Base-by-base conservation (phyloP, 129 eudicot species). In the Flaveria ramosissima region DNA sequence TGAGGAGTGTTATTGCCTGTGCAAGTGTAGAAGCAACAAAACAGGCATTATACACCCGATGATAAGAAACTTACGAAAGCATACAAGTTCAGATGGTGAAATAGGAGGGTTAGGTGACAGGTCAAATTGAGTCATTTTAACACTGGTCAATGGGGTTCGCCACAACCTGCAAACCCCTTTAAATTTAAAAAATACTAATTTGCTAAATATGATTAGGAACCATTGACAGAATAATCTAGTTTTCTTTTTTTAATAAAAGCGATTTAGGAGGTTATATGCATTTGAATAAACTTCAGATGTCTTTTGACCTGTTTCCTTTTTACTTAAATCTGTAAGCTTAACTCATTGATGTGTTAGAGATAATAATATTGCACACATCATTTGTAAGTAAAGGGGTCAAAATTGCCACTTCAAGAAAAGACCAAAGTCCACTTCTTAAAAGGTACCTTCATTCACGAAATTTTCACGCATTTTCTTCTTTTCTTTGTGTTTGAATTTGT, bases 361-460 rank as follows among this genome's bases (percentile, higher is more conserved):
- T 3, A 10, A 43, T 42, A 23, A 19, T 23, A 16, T 60, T 26
- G 62, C 46, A 17, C 12, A 30, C 39, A 26, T 42, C 2, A 46
- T 46, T 26, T 47, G 48, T 64, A 30, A 16, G 11, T 60, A 46
- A 17, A 75, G 11, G 60, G 71, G 36, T 45, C 20, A 13, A 47
- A 62, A 61, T 17, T 64, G 16, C 24, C 64, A 39, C 80, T 11
- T 32, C 52, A 71, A 81, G 39, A 21, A 30, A 20, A 52, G 12
- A 68, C 23, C 72, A 75, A 52, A 12, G 16, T 20, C 24, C 23
- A 32, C 68, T 32, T 71, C 16, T 42, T 64, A 32, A 30, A 27
- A 78, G n/a, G 72, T 88, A 93, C 97, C 97, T 85, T 85, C 90
- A 65, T 83, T 92, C 74, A 87, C 82, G 74, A 52, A 21, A 21